phyloP scores from a whole-genome alignment of 148 eudicot species.

The Rheum nobile region DNA sequence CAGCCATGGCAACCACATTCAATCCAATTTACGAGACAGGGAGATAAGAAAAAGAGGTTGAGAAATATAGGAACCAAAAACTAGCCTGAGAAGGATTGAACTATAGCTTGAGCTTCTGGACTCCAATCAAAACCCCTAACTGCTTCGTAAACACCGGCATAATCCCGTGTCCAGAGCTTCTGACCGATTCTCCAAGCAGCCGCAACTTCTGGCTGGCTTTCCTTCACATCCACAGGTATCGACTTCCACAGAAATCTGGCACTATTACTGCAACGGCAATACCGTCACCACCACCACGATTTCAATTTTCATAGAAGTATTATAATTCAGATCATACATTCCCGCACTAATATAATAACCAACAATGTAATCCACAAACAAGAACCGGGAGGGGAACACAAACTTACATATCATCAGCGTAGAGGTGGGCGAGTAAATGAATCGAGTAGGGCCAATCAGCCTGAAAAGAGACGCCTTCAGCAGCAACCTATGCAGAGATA shows the following conservation, averaged over 20 bases:
- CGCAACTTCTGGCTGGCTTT: slow-evolving; percentile 48
- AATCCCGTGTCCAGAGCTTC: slow-evolving; percentile 68
- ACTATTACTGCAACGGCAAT: slow-evolving; percentile 50
- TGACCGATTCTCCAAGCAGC: slow-evolving; percentile 83
- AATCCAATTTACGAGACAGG: background rate
- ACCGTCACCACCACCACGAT: background rate
- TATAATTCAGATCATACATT: background rate
- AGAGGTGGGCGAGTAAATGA: slow-evolving; percentile 65
- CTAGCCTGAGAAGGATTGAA: slow-evolving; percentile 57
- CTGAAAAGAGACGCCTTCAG: slow-evolving; percentile 46
- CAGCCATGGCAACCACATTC: background rate
- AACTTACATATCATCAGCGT: slow-evolving; percentile 57
- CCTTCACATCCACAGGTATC: slow-evolving; percentile 48
- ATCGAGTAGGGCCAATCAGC: slow-evolving; percentile 84
- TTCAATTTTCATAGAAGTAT: background rate
- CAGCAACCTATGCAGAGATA: slow-evolving; percentile 35
- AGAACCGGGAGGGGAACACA: background rate
- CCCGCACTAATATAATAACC: background rate
- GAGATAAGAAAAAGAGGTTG: background rate
- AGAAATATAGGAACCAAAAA: slow-evolving; percentile 1
- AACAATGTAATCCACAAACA: background rate
- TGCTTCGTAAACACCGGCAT: slow-evolving; percentile 63
- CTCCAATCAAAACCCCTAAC: slow-evolving; percentile 62
- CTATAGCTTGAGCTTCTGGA: slow-evolving; percentile 42
- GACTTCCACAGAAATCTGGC: slow-evolving; percentile 88